Conservation (phyloP, 2,329 filamentous ascomycete species). For the Pseudogymnoascus sp. region DNA sequence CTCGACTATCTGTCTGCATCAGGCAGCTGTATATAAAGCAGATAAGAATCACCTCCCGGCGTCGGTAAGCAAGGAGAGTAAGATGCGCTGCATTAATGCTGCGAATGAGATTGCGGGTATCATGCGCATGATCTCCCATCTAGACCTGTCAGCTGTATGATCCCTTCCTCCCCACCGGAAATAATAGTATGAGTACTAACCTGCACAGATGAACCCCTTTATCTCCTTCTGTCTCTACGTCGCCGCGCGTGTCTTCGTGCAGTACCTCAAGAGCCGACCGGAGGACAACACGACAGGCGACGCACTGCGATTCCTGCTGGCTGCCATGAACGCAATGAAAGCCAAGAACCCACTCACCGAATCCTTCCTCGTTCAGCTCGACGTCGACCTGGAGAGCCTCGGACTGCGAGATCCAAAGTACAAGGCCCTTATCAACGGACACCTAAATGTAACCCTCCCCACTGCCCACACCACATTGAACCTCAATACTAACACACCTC, state of each 20-base stretch:
- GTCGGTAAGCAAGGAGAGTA: constrained; percentile 79
- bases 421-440: constrained; percentile 45
- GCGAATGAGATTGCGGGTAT: constrained; percentile 90
- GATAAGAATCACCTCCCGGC: constrained; percentile 76
- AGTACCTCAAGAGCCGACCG: constrained; percentile 90
- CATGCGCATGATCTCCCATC: constrained; percentile 89
- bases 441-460: constrained; percentile 20
- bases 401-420: constrained; percentile 52
- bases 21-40: constrained; percentile 95
- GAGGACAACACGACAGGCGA: constrained; percentile 71
- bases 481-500: constrained; percentile 12
- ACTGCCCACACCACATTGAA: constrained; percentile 11
- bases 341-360: constrained; percentile 84
- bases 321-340: constrained; percentile 85
- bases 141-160: constrained; percentile 74
- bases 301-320: constrained; percentile 81
- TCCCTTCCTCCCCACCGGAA: neutral
- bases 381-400: constrained; percentile 78
- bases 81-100: constrained; percentile 84
- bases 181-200: constrained; percentile 13
- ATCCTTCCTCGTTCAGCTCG: constrained; percentile 87
- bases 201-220: constrained; percentile 81
- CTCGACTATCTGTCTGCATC: constrained; percentile 93
- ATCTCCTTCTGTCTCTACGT: constrained; percentile 94
- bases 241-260: constrained; percentile 88